These are phyloP conservation scores for Yamadazyma buinensis DNA, from an alignment of 1,139 yeast genomes.

Conservation along the genomic window DNA sequence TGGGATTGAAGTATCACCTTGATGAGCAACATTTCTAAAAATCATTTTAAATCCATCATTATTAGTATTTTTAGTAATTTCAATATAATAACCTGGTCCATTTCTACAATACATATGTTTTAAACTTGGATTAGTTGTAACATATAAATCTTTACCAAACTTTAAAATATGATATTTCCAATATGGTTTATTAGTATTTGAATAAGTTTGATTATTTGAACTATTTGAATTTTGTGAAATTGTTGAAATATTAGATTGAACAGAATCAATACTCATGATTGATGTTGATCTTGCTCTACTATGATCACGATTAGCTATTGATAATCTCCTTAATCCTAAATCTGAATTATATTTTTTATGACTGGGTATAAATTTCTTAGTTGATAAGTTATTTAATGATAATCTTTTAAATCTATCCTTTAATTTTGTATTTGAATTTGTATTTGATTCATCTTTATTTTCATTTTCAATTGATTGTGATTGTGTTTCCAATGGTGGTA, in stretches of 20 bases:
- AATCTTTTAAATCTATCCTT: slow-evolving; percentile 12
- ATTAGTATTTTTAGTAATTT: slow-evolving; percentile 17
- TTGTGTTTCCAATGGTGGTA: slow-evolving; percentile 1
- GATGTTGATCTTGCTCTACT: slow-evolving; percentile 2
- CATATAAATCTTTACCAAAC: slow-evolving; percentile 47
- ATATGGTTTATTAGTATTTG: slow-evolving; percentile 25
- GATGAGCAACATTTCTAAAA: slow-evolving; percentile 29
- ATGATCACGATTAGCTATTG: not conserved
- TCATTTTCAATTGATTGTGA: too few relatives aligned
- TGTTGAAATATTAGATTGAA: too few relatives aligned
- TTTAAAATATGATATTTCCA: slow-evolving; percentile 61
- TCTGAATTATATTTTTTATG: slow-evolving; percentile 11
- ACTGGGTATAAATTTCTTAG: slow-evolving; percentile 8
- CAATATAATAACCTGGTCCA: slow-evolving; percentile 56
- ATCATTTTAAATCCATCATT: slow-evolving; percentile 27
- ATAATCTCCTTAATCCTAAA: not conserved
- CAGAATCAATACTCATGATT: not conserved
- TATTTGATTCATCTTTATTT: too few relatives aligned
- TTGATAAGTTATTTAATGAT: slow-evolving; percentile 11
- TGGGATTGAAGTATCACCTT: slow-evolving; percentile 15
- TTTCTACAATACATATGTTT: slow-evolving; percentile 52
- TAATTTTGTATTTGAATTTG: slow-evolving; percentile 1
- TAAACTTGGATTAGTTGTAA: slow-evolving; percentile 58
- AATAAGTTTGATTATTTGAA: not conserved
- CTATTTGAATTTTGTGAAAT: too few relatives aligned